These are phyloP conservation scores for Diaporthe humulicola DNA, from an alignment of 2,329 filamentous ascomycete genomes.

Conservation along the genomic window DNA sequence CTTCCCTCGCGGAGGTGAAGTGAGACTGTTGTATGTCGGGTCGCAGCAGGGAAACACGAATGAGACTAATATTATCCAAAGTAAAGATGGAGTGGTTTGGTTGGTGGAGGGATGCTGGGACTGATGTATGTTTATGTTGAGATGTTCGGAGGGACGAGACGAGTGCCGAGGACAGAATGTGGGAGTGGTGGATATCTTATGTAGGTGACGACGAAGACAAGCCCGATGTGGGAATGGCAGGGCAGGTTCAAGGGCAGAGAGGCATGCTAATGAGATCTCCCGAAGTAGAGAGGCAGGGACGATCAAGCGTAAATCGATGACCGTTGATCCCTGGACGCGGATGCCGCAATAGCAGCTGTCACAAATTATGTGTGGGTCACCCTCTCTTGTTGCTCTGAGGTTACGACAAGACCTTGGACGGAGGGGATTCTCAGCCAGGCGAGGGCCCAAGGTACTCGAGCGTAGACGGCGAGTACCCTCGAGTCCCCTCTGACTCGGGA, in stretches of 20 bases:
- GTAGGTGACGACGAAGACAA: constrained; percentile 46
- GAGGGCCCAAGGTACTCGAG: constrained; percentile 46
- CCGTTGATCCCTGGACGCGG: constrained; percentile 58
- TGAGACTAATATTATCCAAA: constrained; percentile 30
- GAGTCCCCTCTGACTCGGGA: constrained; percentile 52
- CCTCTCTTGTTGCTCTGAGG: constrained; percentile 44
- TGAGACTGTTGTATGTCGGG: constrained; percentile 40
- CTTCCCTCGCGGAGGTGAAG: constrained; percentile 39
- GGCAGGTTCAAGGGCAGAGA: constrained; percentile 43
- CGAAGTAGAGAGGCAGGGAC: constrained; percentile 53
- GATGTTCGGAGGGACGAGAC: constrained; percentile 40
- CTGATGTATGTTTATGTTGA: constrained; percentile 46
- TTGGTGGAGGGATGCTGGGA: not conserved
- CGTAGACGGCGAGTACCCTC: constrained; percentile 47
- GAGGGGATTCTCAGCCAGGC: constrained; percentile 46
- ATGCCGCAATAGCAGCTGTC: constrained; percentile 62
- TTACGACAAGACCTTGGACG: constrained; percentile 56
- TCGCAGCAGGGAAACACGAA: constrained; percentile 20
- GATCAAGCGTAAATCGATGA: constrained; percentile 65
- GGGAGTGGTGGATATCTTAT: constrained; percentile 59
- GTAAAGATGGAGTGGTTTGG: constrained; percentile 15
- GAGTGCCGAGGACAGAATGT: constrained; percentile 43
- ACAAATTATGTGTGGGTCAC: constrained; percentile 68
- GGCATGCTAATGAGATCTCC: constrained; percentile 47
- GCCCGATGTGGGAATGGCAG: constrained; percentile 39